Conservation (phyloP, 1,139 yeast genomes). For the Pichia sp. region DNA sequence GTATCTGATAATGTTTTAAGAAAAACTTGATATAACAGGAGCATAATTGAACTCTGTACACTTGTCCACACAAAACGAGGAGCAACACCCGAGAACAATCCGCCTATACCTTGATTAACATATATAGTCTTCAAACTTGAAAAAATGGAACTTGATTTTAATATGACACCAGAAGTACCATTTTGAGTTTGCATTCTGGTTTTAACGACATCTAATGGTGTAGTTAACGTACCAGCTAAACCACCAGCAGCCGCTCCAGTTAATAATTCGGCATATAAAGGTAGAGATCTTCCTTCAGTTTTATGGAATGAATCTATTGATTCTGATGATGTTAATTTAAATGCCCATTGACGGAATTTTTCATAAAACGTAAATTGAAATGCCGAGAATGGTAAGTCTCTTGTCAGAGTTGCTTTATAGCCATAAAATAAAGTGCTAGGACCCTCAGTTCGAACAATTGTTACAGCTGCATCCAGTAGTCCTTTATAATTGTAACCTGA, state of each 20-base stretch:
- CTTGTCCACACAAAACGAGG: conserved; percentile 97
- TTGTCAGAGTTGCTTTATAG: conserved; percentile 82
- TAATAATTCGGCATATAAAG: conserved; percentile 56
- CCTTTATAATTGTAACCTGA: conserved; percentile 86
- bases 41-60: conserved; percentile 90
- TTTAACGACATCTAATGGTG: conserved; percentile 76
- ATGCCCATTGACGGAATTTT: conserved; percentile 64
- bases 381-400: conserved; percentile 94
- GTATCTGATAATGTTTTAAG: conserved; percentile 34
- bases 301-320: conserved; percentile 6
- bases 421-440: conserved; percentile 74
- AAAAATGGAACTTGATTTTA: conserved; percentile 49
- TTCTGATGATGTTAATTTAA: conserved; percentile 26
- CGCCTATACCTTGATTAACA: conserved; percentile 66
- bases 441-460: conserved; percentile 68
- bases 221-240: conserved; percentile 67
- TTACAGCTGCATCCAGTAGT: conserved; percentile 56
- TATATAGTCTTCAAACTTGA: conserved; percentile 64
- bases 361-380: conserved; percentile 94
- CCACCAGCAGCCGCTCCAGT: conserved; percentile 99
- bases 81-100: conserved; percentile 89
- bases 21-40: conserved; percentile 69
- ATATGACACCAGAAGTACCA: conserved; percentile 25
- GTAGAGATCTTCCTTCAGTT: conserved; percentile 34
- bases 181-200: conserved; percentile 83